A percentile compares a stretch with the other conserved stretches of the same genome.
phyloP scores from a whole-genome alignment of 2,329 filamentous ascomycete species.

The Plectosphaerella sp. region DNA sequence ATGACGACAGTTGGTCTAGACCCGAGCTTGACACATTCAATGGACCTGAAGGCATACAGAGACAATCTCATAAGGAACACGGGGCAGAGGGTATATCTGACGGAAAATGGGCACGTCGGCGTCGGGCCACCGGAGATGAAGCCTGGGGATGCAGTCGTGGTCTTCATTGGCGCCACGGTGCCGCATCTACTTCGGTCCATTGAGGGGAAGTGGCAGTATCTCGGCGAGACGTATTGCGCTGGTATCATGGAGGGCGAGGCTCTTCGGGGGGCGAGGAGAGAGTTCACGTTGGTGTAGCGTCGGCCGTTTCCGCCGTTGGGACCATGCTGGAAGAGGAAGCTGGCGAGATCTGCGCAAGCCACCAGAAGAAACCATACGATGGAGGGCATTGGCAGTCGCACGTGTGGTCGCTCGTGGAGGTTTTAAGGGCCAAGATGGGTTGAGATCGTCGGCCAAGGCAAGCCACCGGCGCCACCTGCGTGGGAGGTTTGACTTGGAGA shows the following conservation, averaged over 20 bases:
- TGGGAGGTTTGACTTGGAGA: no score
- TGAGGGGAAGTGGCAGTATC: conserved; percentile 16
- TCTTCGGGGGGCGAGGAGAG: no score
- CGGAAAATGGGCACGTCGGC: conserved; percentile 21
- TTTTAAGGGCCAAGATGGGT: no score
- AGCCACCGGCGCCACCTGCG: no score
- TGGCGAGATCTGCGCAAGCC: no score
- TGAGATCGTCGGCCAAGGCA: no score
- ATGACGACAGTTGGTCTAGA: neutral
- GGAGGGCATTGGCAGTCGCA: no score
- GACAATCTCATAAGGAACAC: neutral
- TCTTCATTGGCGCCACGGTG: conserved; percentile 21
- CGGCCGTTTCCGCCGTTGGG: no score
- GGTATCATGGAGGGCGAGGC: conserved; percentile 27
- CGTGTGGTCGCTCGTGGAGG: no score
- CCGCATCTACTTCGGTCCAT: conserved; percentile 18
- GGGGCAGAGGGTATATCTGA: conserved; percentile 19
- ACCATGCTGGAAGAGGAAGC: no score
- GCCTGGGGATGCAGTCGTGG: conserved; percentile 19
- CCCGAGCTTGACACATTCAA: neutral
- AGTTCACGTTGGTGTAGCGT: no score
- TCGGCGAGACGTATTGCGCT: conserved; percentile 27
- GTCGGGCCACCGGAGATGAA: conserved; percentile 17
- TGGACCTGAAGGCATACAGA: neutral
- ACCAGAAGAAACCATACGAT: no score